Evolutionary conservation across 2,329 filamentous ascomycete species (phyloP), one percentile per base, ranked within the genome.

Genomic region (Sporothrix schenckii): DNA sequence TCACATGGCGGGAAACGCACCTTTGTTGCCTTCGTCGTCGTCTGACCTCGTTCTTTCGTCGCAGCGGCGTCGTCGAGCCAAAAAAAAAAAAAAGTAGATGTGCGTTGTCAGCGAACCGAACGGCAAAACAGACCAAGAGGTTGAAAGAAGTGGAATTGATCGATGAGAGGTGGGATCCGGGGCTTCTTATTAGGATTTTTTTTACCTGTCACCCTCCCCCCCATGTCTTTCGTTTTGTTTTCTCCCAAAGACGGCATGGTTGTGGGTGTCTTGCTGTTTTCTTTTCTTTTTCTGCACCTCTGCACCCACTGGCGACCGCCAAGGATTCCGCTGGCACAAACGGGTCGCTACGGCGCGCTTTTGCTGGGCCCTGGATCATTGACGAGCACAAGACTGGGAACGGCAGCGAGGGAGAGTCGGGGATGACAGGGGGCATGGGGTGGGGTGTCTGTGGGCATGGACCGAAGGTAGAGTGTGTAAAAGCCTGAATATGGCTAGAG

Each of bases 121-220:
- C 27, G 56, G 39, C 65, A 54, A 68, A 61, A 58, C 9, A 68
- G 27, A 54, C 58, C 27, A 58, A 63, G 16, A 66, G 13, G 53
- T 66, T 49, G 66, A 5, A 27, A 47, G 39, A 68, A 68, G 61
- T 53, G 56, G 54, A 41, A 69, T 52, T 49, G 68, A 0, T 63
- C 47, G 58, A 39, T 4, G 14, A n/a, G 60, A 65, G 16, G 70
- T 65, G 68, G 70, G 68, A 61, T 50, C 60, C 34, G 50, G 68
- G n/a, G 44, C 63, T 56, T 49, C 68, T 70, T 72, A 72, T 70
- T 70, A 52, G 49, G 50, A 41, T 61, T 58, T 69, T n/a, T 24
- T 27, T 16, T 14, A 9, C 41, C 11, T 44, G 11, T 16, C 41
- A n/a, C 19, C 41, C n/a, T 34, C 19, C 14, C 61, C 19, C 14